Evolutionary conservation across 2,329 filamentous ascomycete species (phyloP), one percentile per base, ranked within the genome.

Genomic region (Venturia aucupariae): DNA sequence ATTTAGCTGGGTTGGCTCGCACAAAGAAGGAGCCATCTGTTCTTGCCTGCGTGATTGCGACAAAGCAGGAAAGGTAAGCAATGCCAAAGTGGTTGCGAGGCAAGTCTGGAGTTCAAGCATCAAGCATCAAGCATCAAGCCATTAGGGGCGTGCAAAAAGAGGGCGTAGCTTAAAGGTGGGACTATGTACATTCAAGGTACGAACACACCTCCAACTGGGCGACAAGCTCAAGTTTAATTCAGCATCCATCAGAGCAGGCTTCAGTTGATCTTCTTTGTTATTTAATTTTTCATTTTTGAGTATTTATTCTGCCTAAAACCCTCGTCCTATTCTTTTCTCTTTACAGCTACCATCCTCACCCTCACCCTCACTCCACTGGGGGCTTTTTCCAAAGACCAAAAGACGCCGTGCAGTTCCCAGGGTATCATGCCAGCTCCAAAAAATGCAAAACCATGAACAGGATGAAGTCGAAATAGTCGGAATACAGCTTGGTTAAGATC

Each of bases 391-490:
- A 51, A 15, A 1, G 22, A 51, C 22, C 46, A 51, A 51, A 38
- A 22, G 30, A 60, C 24, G 35, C 35, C 41, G 27, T 42, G 38
- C 59, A 24, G n/a, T 42, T 60, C 59, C 59, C 30, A 60, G 59
- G 59, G 59, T 60, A 60, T 60, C 59, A 60, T 60, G 19, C 59
- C 59, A 44, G 59, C 59, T 17, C 59, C 59, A 60, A 60, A 27
- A 60, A 24, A 42, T 60, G 59, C 59, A 60, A 44, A 46, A 44
- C 61, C 42, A 54, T 62, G 42, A 19, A 62, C 61, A 51, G 61
- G 17, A 48, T 22, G 38, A n/a, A 62, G 30, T 27, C 27, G 42
- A 62, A n/a, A 15, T 24, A 30, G 61, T n/a, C 10, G 59, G 15
- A 60, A 42, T 19, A 60, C 38, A 60, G 38, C 38, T 41, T 35